These are phyloP conservation scores for Filobasidium floriforme DNA, from an alignment of 768 basidiomycete genomes.

Conservation along the genomic window DNA sequence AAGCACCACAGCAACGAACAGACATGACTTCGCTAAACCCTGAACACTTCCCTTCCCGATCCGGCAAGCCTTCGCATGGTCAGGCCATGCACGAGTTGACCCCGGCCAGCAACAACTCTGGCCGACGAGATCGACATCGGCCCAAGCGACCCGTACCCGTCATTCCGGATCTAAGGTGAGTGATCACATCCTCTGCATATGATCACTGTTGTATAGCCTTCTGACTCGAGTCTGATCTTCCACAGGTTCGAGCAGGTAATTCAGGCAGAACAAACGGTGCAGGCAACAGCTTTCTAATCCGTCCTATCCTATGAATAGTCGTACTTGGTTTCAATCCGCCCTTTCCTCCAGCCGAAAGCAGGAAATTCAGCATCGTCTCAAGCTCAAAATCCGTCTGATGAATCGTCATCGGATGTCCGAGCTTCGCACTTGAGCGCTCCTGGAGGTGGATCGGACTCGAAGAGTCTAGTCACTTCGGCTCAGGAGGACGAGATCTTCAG, in stretches of 20 bases:
- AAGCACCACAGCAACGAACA: too few species aligned
- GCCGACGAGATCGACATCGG: constrained; percentile 16
- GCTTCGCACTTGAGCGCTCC: constrained; percentile 3
- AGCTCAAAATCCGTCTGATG: constrained; percentile 8
- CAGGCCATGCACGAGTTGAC: constrained; percentile 35
- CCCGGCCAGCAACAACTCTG: constrained; percentile 10
- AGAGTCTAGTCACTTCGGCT: constrained; percentile 26
- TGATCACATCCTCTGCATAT: not conserved
- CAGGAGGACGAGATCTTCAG: constrained; percentile 42
- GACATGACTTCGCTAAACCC: constrained; percentile 42
- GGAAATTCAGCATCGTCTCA: constrained; percentile 19
- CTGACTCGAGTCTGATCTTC: not conserved
- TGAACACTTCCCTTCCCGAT: constrained; percentile 34
- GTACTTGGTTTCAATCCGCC: constrained; percentile 42
- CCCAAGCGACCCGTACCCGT: constrained; percentile 30
- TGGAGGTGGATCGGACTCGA: constrained; percentile 19
- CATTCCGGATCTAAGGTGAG: constrained; percentile 36
- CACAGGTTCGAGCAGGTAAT: constrained; percentile 41
- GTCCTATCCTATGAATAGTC: constrained; percentile 29
- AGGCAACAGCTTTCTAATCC: not conserved
- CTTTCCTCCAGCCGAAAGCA: constrained; percentile 35
- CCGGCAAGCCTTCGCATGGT: constrained; percentile 24
- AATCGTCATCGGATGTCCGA: not conserved
- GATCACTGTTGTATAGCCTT: not conserved
- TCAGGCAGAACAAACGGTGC: not conserved